phyloP scores from a whole-genome alignment of 2,329 filamentous ascomycete species.

The Alternaria dauci region DNA sequence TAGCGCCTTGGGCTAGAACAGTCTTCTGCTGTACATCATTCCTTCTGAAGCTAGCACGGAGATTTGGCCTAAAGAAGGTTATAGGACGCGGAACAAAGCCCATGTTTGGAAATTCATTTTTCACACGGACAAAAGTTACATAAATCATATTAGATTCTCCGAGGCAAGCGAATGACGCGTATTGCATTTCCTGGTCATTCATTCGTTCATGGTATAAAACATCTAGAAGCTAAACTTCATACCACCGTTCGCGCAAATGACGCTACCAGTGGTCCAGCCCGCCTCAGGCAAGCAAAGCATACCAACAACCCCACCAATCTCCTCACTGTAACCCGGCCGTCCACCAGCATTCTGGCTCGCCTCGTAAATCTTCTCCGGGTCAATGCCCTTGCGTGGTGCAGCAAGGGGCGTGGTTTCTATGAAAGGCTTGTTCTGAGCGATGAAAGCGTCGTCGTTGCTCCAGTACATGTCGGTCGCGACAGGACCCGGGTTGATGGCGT shows the following conservation, averaged over 20 bases:
- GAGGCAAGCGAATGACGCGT: too few species aligned
- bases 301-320: conserved; percentile 78
- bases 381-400: conserved; percentile 66
- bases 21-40: too few species aligned
- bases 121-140: too few species aligned
- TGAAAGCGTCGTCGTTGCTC: conserved; percentile 65
- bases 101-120: too few species aligned
- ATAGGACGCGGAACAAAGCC: too few species aligned
- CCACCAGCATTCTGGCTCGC: conserved; percentile 59
- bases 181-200: neutral
- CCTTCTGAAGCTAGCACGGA: too few species aligned
- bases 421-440: conserved; percentile 66
- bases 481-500: conserved; percentile 71
- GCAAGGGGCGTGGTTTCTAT: conserved; percentile 71
- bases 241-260: conserved; percentile 82
- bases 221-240: conserved; percentile 58
- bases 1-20: too few species aligned
- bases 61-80: too few species aligned
- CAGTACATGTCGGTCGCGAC: conserved; percentile 71
- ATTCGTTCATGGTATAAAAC: neutral
- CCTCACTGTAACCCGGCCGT: conserved; percentile 68
- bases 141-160: too few species aligned
- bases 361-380: conserved; percentile 64
- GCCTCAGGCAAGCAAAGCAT: conserved; percentile 77
- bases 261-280: conserved; percentile 81